Conservation (phyloP, 2,329 filamentous ascomycete species). For the Neopestalotiopsis rosae region DNA sequence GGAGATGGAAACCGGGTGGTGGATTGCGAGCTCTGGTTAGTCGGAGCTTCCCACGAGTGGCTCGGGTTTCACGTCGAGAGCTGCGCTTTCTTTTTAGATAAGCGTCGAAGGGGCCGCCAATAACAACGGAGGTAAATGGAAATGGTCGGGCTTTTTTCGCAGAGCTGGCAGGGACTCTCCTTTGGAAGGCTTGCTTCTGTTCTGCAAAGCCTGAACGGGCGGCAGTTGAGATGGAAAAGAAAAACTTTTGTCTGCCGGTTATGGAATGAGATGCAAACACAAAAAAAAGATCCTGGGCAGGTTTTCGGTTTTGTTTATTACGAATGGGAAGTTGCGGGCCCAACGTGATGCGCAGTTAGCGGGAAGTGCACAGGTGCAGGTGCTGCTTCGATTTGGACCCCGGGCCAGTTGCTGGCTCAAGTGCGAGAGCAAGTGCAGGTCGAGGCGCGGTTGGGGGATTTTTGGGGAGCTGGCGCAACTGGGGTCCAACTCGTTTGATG, state of each 20-base stretch:
- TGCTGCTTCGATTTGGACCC: not conserved
- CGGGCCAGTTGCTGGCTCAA: not conserved
- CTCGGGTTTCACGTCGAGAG: constrained; percentile 3
- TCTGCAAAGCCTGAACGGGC: not conserved
- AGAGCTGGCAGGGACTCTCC: not conserved
- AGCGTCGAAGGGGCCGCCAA: not conserved
- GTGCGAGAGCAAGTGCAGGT: no score
- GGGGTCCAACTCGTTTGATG: not conserved
- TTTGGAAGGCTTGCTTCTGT: not conserved
- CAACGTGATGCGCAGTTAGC: constrained; percentile 13
- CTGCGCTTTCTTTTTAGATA: constrained; percentile 2
- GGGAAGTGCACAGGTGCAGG: not conserved
- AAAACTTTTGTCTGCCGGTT: not conserved
- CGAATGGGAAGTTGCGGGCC: constrained; percentile 16
- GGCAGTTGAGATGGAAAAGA: not conserved
- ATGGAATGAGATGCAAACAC: constrained; percentile 3
- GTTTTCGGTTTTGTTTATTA: constrained; percentile 13
- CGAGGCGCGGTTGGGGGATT: no score
- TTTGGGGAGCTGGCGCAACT: no score
- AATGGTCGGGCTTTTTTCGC: not conserved
- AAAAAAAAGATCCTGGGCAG: not conserved
- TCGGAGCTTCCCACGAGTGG: constrained; percentile 9
- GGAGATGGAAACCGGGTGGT: not conserved
- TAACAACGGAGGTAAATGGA: not conserved
- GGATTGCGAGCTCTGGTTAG: not conserved